Conservation (phyloP, 1,284 basidiomycete genomes). For the Cutaneotrichosporon cavernicola region DNA sequence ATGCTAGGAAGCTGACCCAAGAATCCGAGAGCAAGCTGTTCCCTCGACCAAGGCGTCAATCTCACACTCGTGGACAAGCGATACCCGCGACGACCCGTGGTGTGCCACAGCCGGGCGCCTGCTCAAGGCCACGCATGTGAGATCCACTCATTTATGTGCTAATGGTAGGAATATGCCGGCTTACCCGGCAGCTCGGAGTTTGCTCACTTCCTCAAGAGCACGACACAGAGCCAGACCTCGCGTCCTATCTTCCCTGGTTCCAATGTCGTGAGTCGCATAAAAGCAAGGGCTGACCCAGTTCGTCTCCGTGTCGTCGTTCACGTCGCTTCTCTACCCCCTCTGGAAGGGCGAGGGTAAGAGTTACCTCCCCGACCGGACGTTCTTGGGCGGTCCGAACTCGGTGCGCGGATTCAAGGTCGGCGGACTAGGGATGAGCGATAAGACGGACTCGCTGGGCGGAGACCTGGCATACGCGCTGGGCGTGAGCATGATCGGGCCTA, state of each 20-base stretch:
- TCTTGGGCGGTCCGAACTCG: conserved; percentile 88
- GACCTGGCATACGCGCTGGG: conserved; percentile 85
- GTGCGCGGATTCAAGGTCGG: conserved; percentile 83
- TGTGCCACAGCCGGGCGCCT: conserved; percentile 66
- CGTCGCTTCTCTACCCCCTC: conserved; percentile 48
- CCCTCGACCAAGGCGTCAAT: conserved; percentile 79
- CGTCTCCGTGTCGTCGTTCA: conserved; percentile 49
- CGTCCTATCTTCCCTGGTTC: conserved; percentile 57
- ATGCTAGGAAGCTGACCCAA: conserved; percentile 44
- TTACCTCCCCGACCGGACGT: conserved; percentile 80
- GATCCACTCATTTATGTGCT: conserved; percentile 11
- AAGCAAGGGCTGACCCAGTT: conserved; percentile 27
- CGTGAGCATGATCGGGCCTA: conserved; percentile 71
- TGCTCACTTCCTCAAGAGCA: conserved; percentile 69
- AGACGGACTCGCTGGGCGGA: conserved; percentile 77
- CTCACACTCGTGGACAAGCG: conserved; percentile 71
- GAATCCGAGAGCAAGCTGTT: conserved; percentile 78
- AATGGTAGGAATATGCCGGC: conserved; percentile 67
- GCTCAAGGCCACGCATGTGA: conserved; percentile 61
- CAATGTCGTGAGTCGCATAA: conserved; percentile 44
- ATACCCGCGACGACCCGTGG: conserved; percentile 74
- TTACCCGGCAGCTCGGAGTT: conserved; percentile 64
- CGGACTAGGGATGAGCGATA: conserved; percentile 78
- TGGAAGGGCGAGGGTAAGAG: conserved; percentile 31
- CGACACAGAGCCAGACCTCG: conserved; percentile 64